These are phyloP conservation scores for Endoconidiophora polonica DNA, from an alignment of 2,329 filamentous ascomycete genomes.

Conservation along the genomic window DNA sequence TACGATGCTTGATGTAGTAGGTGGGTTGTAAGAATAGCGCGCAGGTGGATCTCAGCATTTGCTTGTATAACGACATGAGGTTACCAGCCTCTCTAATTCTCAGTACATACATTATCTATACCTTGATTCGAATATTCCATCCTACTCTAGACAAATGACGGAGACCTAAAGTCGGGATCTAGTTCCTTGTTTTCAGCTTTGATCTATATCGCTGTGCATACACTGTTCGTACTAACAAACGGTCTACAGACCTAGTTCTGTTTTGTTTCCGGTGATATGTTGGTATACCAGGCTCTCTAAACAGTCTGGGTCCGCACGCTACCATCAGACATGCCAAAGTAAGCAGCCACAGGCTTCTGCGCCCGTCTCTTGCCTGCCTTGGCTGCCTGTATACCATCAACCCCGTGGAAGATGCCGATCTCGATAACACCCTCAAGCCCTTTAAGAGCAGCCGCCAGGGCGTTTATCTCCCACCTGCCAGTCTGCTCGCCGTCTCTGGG, in stretches of 20 bases:
- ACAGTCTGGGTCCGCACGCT: slow-evolving; percentile 15
- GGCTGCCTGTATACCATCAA: slow-evolving; percentile 53
- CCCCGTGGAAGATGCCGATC: slow-evolving; percentile 75
- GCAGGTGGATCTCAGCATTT: slow-evolving; percentile 9
- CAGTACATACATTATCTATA: slow-evolving; percentile 11
- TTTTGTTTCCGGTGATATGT: background rate
- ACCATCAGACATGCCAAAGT: slow-evolving; percentile 81
- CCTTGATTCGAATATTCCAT: slow-evolving; percentile 1
- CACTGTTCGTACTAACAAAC: background rate
- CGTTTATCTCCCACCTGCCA: slow-evolving; percentile 41
- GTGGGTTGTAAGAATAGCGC: slow-evolving; percentile 12
- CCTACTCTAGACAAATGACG: too few relatives aligned
- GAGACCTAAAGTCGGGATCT: too few relatives aligned
- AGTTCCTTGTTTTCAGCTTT: background rate
- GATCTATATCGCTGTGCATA: background rate
- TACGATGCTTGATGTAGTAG: background rate
- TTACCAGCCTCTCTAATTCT: slow-evolving; percentile 7
- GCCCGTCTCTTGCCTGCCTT: slow-evolving; percentile 44
- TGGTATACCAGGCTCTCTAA: background rate
- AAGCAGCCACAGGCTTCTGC: slow-evolving; percentile 83
- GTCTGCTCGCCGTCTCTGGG: slow-evolving; percentile 30
- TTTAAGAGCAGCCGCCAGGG: slow-evolving; percentile 46
- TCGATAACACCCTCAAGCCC: slow-evolving; percentile 71
- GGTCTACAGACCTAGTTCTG: background rate
- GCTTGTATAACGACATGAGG: slow-evolving; percentile 10